These are phyloP conservation scores for Syzygium aqueum DNA, from an alignment of 345 rosid species.

Conservation along the genomic window DNA sequence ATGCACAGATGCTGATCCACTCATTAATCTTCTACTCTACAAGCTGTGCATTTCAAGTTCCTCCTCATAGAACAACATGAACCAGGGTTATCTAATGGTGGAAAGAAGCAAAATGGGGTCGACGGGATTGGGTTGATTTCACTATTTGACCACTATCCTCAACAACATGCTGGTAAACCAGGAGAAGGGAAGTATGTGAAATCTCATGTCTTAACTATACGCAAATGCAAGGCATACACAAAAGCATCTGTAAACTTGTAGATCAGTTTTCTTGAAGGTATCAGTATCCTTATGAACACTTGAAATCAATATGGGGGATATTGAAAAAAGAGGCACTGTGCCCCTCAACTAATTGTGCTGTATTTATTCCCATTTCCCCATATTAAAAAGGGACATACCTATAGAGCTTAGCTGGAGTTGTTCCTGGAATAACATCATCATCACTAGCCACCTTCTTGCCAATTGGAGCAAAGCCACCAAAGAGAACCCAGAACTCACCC, in stretches of 20 bases:
- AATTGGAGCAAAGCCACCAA: conserved; percentile 96
- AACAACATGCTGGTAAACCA: not conserved
- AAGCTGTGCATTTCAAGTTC: not conserved
- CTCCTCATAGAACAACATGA: not conserved
- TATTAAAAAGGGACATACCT: conserved; percentile 31
- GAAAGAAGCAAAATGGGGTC: not conserved
- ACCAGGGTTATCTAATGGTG: not conserved
- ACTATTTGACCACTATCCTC: not conserved
- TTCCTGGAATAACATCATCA: conserved; percentile 68
- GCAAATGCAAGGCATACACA: not conserved
- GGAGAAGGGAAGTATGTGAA: not conserved
- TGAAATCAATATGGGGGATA: not conserved
- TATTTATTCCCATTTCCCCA: not conserved
- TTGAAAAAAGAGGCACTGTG: not conserved
- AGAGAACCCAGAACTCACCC: conserved; percentile 90
- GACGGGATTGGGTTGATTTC: not conserved
- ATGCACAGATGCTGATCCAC: not conserved
- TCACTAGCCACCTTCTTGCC: conserved; percentile 74
- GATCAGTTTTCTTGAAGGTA: not conserved
- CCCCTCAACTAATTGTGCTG: not conserved
- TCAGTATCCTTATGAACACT: not conserved
- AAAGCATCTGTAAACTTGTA: not conserved
- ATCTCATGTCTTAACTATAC: not conserved
- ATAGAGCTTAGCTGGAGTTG: conserved; percentile 63
- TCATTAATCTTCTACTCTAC: not conserved